Conservation (phyloP, 768 basidiomycete genomes). For the Boletus speciosus region DNA sequence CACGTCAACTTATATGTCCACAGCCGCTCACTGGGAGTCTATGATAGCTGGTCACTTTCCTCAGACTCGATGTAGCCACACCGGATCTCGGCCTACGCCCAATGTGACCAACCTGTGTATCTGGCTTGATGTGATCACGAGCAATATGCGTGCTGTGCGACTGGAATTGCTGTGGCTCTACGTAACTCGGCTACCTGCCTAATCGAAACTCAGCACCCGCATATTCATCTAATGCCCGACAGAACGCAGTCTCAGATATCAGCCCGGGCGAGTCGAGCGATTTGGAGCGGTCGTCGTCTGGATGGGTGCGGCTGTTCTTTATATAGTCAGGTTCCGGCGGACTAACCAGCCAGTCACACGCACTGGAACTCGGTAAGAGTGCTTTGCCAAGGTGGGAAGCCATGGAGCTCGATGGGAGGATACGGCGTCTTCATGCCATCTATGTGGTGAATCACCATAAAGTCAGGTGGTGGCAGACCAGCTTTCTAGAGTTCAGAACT, state of each 20-base stretch:
- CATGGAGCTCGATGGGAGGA: conserved; percentile 61
- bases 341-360: conserved; percentile 24
- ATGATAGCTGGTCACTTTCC: not conserved
- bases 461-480: conserved; percentile 65
- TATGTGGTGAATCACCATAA: conserved; percentile 70
- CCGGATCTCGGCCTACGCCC: no score
- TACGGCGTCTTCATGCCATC: conserved; percentile 34
- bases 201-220: conserved; percentile 72
- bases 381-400: conserved; percentile 86
- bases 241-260: conserved; percentile 56
- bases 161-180: conserved; percentile 2
- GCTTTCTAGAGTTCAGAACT: conserved; percentile 39
- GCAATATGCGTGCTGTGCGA: not conserved
- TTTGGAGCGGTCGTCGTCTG: conserved; percentile 9
- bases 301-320: conserved; percentile 20
- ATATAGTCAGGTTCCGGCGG: conserved; percentile 3
- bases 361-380: conserved; percentile 78
- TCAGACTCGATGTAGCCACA: no score
- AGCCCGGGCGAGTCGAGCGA: conserved; percentile 9
- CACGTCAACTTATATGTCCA: not conserved
- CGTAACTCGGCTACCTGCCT: conserved; percentile 51
- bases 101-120: no score
- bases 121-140: no score
- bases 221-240: conserved; percentile 72
- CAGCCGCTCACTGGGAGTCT: no score